Evolutionary conservation across 495 filamentous ascomycete species (phyloP).

Genomic region (Penicillium crystallinum): DNA sequence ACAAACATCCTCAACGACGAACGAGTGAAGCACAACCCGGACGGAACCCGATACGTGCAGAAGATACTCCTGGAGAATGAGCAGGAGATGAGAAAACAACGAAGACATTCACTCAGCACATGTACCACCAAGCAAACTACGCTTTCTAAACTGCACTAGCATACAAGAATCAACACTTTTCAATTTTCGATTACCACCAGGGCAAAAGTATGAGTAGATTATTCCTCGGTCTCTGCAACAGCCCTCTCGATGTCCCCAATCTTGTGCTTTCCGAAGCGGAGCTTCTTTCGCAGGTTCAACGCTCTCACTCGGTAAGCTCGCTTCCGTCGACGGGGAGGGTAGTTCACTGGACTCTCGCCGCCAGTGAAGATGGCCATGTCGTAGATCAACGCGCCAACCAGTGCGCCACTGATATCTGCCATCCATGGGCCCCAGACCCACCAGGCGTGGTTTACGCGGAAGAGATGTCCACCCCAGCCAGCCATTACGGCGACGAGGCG

Average conservation of each 20-base stretch:
- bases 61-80: background rate
- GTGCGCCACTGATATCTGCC: conserved; percentile 18
- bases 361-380: conserved; percentile 23
- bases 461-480: conserved; percentile 16
- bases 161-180: background rate
- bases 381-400: conserved; percentile 13
- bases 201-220: background rate
- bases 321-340: conserved; percentile 13
- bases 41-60: conserved; percentile 1
- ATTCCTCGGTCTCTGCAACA: background rate
- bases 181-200: background rate
- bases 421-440: conserved; percentile 24
- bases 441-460: conserved; percentile 12
- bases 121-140: background rate
- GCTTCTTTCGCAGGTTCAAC: conserved; percentile 1
- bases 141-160: background rate
- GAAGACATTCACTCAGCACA: background rate
- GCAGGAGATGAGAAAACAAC: background rate
- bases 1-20: conserved; percentile 9
- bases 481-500: conserved; percentile 22
- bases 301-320: conserved; percentile 2
- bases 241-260: background rate
- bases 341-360: conserved; percentile 21
- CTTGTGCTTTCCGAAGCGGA: background rate
- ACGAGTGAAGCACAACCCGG: conserved; percentile 1